These are phyloP conservation scores for Trichoderma oligosporum DNA, from an alignment of 2,329 filamentous ascomycete species.

Conservation along the genomic window DNA sequence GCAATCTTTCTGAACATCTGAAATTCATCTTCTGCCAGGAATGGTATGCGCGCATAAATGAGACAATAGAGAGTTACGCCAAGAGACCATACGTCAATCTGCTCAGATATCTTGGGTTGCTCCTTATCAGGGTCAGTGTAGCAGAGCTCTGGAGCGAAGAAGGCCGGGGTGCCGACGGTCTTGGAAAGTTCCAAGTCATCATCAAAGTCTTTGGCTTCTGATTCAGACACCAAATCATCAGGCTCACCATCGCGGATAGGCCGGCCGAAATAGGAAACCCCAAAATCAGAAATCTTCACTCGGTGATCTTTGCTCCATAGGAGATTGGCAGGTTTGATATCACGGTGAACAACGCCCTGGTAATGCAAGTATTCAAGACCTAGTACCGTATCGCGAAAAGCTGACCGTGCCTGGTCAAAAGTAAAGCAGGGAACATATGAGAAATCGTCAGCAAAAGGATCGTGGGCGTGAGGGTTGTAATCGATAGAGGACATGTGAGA, in stretches of 20 bases:
- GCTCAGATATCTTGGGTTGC: constrained; percentile 77
- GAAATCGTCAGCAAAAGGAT: constrained; percentile 77
- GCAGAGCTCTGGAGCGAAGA: constrained; percentile 95
- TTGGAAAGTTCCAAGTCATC: constrained; percentile 96
- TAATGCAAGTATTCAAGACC: constrained; percentile 92
- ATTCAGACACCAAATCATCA: constrained; percentile 70
- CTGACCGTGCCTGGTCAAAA: constrained; percentile 72
- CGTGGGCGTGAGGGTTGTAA: constrained; percentile 54
- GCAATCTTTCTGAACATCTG: constrained; percentile 90
- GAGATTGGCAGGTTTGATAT: constrained; percentile 87
- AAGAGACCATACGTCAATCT: constrained; percentile 96
- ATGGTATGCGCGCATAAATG: constrained; percentile 89
- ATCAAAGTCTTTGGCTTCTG: constrained; percentile 81
- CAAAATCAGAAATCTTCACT: constrained; percentile 98
- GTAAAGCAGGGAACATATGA: constrained; percentile 93
- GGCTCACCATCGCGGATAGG: constrained; percentile 79
- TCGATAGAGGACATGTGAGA: constrained; percentile 66
- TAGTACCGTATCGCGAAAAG: constrained; percentile 88
- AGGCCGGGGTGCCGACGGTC: constrained; percentile 94
- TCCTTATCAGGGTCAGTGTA: constrained; percentile 72
- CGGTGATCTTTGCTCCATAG: constrained; percentile 79
- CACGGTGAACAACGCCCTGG: constrained; percentile 77
- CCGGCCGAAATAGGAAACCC: constrained; percentile 92
- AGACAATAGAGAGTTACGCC: constrained; percentile 95
- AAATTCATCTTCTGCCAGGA: constrained; percentile 86